Evolutionary conservation across 306 rosid genomes (phyloP).

Genomic region (Styphnolobium japonicum): DNA sequence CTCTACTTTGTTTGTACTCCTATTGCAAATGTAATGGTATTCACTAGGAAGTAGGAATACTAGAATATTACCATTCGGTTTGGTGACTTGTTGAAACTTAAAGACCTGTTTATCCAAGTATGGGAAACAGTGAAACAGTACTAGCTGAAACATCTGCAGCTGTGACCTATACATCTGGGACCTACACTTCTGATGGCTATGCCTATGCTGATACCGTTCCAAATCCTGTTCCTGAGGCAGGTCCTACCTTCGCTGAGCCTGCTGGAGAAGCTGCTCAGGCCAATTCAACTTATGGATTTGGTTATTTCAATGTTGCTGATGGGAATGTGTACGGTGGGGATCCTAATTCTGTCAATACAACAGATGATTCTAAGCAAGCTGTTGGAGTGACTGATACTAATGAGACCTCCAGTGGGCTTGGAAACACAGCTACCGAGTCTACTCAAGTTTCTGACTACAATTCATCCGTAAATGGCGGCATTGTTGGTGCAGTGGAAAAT

Average conservation of each 20-base stretch:
- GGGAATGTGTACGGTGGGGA: conserved; percentile 41
- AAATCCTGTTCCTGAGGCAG: conserved; percentile 37
- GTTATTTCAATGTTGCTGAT: conserved; percentile 43
- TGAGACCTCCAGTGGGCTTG: conserved; percentile 36
- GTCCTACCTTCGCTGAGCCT: conserved; percentile 28
- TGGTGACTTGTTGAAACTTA: not conserved
- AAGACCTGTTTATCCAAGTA: conserved; percentile 19
- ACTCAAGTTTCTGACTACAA: conserved; percentile 35
- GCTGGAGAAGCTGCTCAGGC: conserved; percentile 39
- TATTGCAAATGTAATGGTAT: not conserved
- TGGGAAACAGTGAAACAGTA: conserved; percentile 78
- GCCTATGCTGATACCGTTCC: conserved; percentile 43
- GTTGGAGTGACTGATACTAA: conserved; percentile 35
- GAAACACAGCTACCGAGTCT: conserved; percentile 35
- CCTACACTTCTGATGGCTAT: conserved; percentile 44
- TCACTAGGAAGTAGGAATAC: not conserved
- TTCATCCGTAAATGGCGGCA: conserved; percentile 54
- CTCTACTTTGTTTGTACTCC: not conserved
- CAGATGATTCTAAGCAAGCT: conserved; percentile 36
- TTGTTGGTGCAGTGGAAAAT: conserved; percentile 22
- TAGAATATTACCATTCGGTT: not conserved
- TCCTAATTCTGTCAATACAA: conserved; percentile 43
- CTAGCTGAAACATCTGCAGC: conserved; percentile 54
- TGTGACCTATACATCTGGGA: conserved; percentile 33
- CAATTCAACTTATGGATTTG: conserved; percentile 29